Base-by-base conservation (phyloP, 371 early-diverging fungal genomes). In the Umbelopsis sp. region DNA sequence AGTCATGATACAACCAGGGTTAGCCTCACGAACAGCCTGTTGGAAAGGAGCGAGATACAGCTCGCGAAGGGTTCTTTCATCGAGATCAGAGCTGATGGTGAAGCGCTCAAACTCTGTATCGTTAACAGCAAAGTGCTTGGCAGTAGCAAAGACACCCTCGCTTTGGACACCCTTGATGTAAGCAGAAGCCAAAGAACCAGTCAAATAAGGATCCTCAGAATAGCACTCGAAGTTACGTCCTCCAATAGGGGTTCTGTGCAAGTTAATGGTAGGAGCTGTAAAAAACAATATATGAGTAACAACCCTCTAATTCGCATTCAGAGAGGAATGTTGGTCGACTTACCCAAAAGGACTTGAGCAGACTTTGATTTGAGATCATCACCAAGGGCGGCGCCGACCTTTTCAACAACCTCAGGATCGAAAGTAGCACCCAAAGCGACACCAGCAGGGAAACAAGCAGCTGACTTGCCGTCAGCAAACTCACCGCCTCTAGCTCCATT, bases 81-180 rank as follows among this genome's bases (percentile, higher is more conserved):
- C 6, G 16, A 64, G 50, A 22, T 72, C 73, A 57, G 80, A 80
- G 50, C 72, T 79, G n/a, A 80, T 76, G 67, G 74, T 79, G 63
- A 78, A 75, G 12, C 64, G 64, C n/a, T 64, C 24, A 12, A 22
- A 64, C 24, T 64, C 64, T 38, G 46, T 64, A 41, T 64, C 64
- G 44, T 46, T 64, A 24, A 20, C 20, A 24, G 25, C 64, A 64
- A 64, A 64, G 64, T 64, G 64, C 64, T 64, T 64, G 25, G 46
- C 64, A 8, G 50, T 50, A 63, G 66, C 66, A 12, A 45, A 37
- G 7, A 66, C 66, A 18, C 66, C 66, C 11, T 66, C 22, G 50
- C 41, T 29, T 22, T 66, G 66, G 0, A 66, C 66, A 51, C 66
- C 66, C 22, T 51, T 66, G 50, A 66, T 51, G 22, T 66, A 66